Conservation (phyloP, 2,329 filamentous ascomycete species). For the Alternaria consortialis region DNA sequence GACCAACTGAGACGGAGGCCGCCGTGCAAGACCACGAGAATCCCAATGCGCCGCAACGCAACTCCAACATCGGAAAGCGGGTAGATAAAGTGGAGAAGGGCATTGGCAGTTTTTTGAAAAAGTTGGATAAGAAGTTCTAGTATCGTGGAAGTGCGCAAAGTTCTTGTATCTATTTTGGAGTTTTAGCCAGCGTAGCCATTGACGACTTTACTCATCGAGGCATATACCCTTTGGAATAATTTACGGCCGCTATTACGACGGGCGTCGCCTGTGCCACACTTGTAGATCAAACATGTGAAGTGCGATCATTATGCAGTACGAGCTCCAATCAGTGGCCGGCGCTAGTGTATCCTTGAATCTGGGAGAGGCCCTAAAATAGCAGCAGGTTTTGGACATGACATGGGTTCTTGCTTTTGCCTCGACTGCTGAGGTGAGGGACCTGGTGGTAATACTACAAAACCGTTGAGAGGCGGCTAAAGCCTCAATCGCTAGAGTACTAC, state of each 20-base stretch:
- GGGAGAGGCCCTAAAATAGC: slow-evolving; percentile 32
- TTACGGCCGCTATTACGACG: neutral
- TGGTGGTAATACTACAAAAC: neutral
- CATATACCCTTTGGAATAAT: neutral
- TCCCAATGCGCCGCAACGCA: slow-evolving; percentile 32
- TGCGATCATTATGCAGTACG: slow-evolving; percentile 21
- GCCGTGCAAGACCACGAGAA: slow-evolving; percentile 29
- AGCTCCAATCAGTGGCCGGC: slow-evolving; percentile 24
- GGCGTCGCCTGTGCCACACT: slow-evolving; percentile 10
- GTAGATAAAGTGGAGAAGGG: slow-evolving; percentile 74
- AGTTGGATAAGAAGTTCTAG: slow-evolving; percentile 76
- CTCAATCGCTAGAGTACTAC: neutral
- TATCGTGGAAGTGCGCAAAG: neutral
- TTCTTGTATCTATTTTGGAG: slow-evolving; percentile 13
- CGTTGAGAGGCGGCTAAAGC: neutral
- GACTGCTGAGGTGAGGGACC: slow-evolving; percentile 26
- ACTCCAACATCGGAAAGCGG: slow-evolving; percentile 69
- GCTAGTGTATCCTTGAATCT: slow-evolving; percentile 26
- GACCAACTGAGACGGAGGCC: slow-evolving; percentile 71
- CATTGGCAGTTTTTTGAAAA: slow-evolving; percentile 76
- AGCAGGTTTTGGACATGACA: slow-evolving; percentile 31
- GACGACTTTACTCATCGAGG: neutral
- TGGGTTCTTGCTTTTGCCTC: slow-evolving; percentile 14
- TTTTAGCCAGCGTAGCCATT: slow-evolving; percentile 24
- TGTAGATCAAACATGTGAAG: slow-evolving; percentile 16